These are phyloP conservation scores for Scenedesmus sp. DNA, from an alignment of 163 green algal species.

Conservation along the genomic window DNA sequence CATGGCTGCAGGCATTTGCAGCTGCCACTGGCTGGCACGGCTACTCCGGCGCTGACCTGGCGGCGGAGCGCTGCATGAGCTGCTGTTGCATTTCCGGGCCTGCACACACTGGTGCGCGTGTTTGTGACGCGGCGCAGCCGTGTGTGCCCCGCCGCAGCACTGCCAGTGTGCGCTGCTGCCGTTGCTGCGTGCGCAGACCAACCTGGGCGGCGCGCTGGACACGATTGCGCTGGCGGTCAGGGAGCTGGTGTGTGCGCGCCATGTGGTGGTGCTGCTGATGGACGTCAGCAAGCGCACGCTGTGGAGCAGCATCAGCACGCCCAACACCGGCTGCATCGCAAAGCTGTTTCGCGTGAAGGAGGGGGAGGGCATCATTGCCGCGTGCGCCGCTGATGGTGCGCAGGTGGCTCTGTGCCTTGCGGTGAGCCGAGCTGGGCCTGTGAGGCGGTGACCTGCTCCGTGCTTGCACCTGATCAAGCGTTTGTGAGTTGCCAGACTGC, in stretches of 20 bases:
- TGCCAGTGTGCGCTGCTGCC: not conserved
- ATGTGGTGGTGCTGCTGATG: conserved; percentile 72
- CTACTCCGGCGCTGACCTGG: no score
- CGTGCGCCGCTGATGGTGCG: conserved; percentile 8
- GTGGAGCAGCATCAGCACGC: conserved; percentile 60
- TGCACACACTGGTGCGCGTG: no score
- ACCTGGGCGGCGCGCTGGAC: conserved; percentile 64
- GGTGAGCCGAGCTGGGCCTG: conserved; percentile 11
- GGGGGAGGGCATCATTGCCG: conserved; percentile 12
- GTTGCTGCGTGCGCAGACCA: conserved; percentile 46
- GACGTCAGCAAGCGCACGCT: conserved; percentile 59
- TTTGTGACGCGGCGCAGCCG: no score
- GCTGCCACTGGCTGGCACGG: not conserved
- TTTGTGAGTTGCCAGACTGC: no score
- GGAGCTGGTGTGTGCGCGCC: conserved; percentile 69
- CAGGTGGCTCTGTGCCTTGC: conserved; percentile 33
- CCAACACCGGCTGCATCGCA: not conserved
- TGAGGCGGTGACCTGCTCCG: not conserved
- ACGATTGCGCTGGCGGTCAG: conserved; percentile 63
- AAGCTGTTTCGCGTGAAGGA: conserved; percentile 4
- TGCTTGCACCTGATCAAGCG: not conserved
- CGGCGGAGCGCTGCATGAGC: not conserved
- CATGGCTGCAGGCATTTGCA: not conserved
- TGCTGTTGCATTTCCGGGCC: no score
- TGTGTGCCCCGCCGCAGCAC: no score